A percentile compares a stretch with the other conserved stretches of the same genome.
These are phyloP conservation scores for Aspergillus affinis DNA, from an alignment of 495 filamentous ascomycete species.

Conservation along the genomic window DNA sequence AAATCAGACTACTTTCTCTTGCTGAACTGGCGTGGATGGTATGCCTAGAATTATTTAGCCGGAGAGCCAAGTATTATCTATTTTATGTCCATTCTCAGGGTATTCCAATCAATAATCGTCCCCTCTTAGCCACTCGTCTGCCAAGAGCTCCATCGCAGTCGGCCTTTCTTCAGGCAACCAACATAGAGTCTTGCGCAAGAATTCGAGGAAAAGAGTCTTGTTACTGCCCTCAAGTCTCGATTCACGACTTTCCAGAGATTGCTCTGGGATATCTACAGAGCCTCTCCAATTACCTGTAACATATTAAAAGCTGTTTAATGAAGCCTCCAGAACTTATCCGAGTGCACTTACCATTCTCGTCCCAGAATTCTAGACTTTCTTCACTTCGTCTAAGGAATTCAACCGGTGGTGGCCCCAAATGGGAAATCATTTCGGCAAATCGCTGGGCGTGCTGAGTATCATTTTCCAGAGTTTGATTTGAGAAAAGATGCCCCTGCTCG, in stretches of 20 bases:
- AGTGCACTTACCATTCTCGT: slow-evolving; percentile 10
- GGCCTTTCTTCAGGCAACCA: slow-evolving; percentile 41
- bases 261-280: slow-evolving; percentile 29
- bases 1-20: too few relatives aligned
- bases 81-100: too few relatives aligned
- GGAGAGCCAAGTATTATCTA: too few relatives aligned
- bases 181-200: slow-evolving; percentile 38
- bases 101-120: too few relatives aligned
- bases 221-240: slow-evolving; percentile 23
- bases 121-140: slow-evolving; percentile 35
- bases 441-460: slow-evolving; percentile 16
- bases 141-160: slow-evolving; percentile 37
- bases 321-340: too few relatives aligned
- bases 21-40: too few relatives aligned
- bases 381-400: slow-evolving; percentile 29
- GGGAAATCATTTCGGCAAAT: slow-evolving; percentile 34
- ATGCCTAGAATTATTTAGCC: too few relatives aligned
- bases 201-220: slow-evolving; percentile 34
- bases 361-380: slow-evolving; percentile 28
- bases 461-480: slow-evolving; percentile 31
- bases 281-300: slow-evolving; percentile 33
- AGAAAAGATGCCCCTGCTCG: slow-evolving; percentile 36
- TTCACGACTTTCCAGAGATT: slow-evolving; percentile 24
- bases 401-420: slow-evolving; percentile 31
- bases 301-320: too few relatives aligned